Percentiles rank a stretch among this genome's conserved stretches.
Evolutionary conservation across 495 filamentous ascomycete genomes (phyloP).

Genomic region (Collariella sp.): DNA sequence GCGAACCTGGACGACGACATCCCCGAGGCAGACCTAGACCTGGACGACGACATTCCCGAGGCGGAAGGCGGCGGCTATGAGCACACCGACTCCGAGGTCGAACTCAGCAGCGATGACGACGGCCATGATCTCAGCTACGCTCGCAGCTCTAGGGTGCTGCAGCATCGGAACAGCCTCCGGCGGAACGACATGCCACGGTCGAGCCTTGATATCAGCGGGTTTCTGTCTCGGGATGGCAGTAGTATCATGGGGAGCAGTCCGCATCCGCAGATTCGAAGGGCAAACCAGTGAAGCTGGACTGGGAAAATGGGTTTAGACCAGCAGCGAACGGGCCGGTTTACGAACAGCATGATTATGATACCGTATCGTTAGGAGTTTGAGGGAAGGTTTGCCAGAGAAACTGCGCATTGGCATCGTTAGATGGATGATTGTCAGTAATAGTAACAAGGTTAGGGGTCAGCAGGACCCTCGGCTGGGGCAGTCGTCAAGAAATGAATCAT

Average conservation of each 20-base stretch:
- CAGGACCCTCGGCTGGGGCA: neutral
- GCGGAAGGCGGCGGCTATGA: conserved; percentile 53
- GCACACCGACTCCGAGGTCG: conserved; percentile 80
- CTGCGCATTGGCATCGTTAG: neutral
- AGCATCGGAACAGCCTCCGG: conserved; percentile 19
- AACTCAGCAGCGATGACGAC: conserved; percentile 38
- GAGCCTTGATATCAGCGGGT: conserved; percentile 43
- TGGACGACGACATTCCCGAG: conserved; percentile 61
- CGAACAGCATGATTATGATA: conserved; percentile 10
- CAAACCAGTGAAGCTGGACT: conserved; percentile 5
- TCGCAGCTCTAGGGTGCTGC: conserved; percentile 7
- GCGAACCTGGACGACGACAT: conserved; percentile 53
- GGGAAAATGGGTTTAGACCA: neutral
- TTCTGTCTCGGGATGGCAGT: conserved; percentile 42
- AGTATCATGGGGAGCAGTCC: conserved; percentile 43
- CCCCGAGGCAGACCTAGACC: conserved; percentile 42
- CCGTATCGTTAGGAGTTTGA: conserved; percentile 7
- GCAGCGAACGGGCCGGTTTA: neutral
- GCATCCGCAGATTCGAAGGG: conserved; percentile 29
- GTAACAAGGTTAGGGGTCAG: neutral
- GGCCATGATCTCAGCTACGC: conserved; percentile 18
- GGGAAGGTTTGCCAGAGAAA: neutral
- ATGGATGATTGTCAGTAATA: no score
- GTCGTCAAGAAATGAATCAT: neutral
- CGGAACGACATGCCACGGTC: conserved; percentile 30